These are phyloP conservation scores for Aspergillus asperescens DNA, from an alignment of 495 filamentous ascomycete species.

Conservation along the genomic window DNA sequence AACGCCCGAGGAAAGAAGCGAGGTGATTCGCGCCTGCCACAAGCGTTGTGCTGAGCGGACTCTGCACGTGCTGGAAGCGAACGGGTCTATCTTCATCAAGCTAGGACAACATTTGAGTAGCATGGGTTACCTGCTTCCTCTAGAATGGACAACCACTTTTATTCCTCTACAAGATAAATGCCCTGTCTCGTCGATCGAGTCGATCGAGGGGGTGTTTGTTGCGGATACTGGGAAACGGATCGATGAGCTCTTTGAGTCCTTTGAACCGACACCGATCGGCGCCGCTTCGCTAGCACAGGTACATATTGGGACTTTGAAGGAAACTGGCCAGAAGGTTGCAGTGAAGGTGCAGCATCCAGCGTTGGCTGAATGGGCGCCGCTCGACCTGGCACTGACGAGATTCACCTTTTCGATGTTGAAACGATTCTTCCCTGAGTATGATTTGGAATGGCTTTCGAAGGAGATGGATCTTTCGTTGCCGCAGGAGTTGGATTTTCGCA, in stretches of 20 bases:
- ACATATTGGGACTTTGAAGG: constrained; percentile 79
- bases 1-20: constrained; percentile 55
- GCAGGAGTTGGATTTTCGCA: constrained; percentile 82
- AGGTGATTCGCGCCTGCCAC: constrained; percentile 76
- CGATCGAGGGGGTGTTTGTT: constrained; percentile 79
- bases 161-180: constrained; percentile 95
- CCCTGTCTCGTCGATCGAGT: constrained; percentile 85
- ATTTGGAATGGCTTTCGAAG: constrained; percentile 88
- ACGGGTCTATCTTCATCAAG: constrained; percentile 98
- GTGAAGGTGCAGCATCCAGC: constrained; percentile 96
- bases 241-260: constrained; percentile 76
- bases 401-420: constrained; percentile 89
- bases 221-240: constrained; percentile 77
- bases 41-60: constrained; percentile 89
- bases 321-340: constrained; percentile 83
- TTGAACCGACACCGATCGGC: constrained; percentile 74
- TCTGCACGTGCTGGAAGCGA: constrained; percentile 80
- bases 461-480: constrained; percentile 92
- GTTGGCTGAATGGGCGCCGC: constrained; percentile 82
- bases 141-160: constrained; percentile 95
- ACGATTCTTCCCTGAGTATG: constrained; percentile 93
- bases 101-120: constrained; percentile 93
- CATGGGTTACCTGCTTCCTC: constrained; percentile 91
- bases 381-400: constrained; percentile 80
- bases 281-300: constrained; percentile 95